Conservation (phyloP, 768 basidiomycete species). For the Mycena crocata region DNA sequence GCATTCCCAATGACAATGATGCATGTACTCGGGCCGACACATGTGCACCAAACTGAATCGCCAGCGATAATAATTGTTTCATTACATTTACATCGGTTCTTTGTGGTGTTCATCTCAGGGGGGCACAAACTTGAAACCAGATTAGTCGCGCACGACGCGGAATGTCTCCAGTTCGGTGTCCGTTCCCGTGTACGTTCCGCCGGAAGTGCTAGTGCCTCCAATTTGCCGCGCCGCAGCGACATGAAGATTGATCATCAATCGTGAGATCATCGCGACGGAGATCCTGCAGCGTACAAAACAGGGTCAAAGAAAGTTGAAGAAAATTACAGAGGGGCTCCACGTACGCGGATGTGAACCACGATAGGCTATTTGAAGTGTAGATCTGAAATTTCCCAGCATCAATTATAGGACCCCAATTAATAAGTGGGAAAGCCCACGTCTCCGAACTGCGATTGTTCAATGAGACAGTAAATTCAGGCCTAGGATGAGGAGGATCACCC, state of each 20-base stretch:
- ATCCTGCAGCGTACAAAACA: neutral
- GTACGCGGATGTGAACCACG: constrained; percentile 13
- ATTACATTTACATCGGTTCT: too few species aligned
- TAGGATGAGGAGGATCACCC: neutral
- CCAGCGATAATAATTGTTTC: too few species aligned
- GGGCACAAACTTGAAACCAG: too few species aligned
- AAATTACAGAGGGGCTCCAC: neutral
- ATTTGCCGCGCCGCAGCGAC: neutral
- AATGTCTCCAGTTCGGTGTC: neutral
- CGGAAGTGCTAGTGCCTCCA: too few species aligned
- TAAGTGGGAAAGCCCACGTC: neutral
- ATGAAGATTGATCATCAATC: constrained; percentile 12
- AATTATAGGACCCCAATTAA: neutral
- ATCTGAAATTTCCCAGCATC: neutral
- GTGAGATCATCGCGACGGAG: constrained; percentile 4
- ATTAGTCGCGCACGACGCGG: neutral
- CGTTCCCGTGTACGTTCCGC: too few species aligned
- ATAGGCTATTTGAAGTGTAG: constrained; percentile 5
- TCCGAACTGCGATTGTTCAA: constrained; percentile 1
- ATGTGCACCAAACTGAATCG: too few species aligned
- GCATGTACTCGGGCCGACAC: too few species aligned
- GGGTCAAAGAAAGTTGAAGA: neutral
- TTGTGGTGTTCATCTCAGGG: too few species aligned
- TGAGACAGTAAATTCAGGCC: neutral
- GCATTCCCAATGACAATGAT: too few species aligned